Percentiles rank a stretch among this genome's conserved stretches.
phyloP scores from a whole-genome alignment of 2,329 filamentous ascomycete species.

The Huntiella bhutanensis region DNA sequence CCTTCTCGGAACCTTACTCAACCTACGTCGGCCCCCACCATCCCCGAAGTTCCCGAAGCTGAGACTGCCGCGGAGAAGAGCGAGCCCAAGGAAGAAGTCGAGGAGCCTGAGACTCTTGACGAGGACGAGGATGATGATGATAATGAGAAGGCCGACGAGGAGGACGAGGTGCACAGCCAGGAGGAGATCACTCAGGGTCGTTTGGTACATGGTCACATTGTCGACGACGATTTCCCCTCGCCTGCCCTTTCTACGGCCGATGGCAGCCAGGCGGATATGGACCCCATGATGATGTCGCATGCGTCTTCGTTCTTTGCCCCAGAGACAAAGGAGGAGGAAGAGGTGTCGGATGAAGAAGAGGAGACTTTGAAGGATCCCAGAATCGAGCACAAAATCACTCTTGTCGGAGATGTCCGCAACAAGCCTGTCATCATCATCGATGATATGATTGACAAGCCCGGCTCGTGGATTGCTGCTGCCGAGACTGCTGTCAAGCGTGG shows the following conservation, averaged over 20 bases:
- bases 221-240: constrained; percentile 81
- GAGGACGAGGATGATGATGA: constrained; percentile 39
- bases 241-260: constrained; percentile 51
- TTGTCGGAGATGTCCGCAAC: constrained; percentile 86
- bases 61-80: not conserved
- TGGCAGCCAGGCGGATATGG: constrained; percentile 47
- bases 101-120: constrained; percentile 27
- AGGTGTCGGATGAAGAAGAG: constrained; percentile 79
- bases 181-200: constrained; percentile 82
- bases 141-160: constrained; percentile 20
- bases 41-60: constrained; percentile 8
- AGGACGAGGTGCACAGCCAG: constrained; percentile 53
- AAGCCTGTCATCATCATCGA: constrained; percentile 87
- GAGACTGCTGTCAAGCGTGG: constrained; percentile 93
- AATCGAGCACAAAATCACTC: constrained; percentile 83
- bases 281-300: constrained; percentile 63
- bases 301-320: constrained; percentile 66
- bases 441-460: constrained; percentile 97
- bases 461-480: constrained; percentile 91
- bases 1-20: constrained; percentile 3
- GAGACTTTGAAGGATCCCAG: constrained; percentile 64
- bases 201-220: constrained; percentile 82
- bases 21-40: constrained; percentile 2
- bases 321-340: constrained; percentile 54
- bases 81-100: not conserved